Conservation (phyloP, 139 green algal genomes). For the Zygnema circumcarinatum region DNA sequence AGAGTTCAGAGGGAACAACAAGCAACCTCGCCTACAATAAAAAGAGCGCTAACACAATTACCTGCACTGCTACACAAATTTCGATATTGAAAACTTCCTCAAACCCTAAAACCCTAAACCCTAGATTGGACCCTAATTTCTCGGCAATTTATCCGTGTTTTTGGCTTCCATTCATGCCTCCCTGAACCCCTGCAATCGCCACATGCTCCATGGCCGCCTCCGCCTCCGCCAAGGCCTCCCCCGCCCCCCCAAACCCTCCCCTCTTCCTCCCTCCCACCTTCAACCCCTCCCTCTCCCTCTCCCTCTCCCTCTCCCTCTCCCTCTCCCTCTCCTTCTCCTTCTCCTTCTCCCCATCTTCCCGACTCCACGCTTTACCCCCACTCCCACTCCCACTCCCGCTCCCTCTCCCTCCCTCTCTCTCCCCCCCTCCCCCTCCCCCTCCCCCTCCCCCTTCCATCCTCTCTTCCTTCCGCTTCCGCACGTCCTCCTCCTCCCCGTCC, state of each 20-base stretch:
- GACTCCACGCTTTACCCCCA: background rate
- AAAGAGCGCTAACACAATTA: no score
- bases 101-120: background rate
- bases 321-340: background rate
- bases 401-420: background rate
- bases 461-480: constrained; percentile 36
- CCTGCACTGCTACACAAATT: no score
- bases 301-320: background rate
- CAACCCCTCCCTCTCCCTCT: background rate
- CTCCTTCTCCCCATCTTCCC: background rate
- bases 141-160: constrained; percentile 39
- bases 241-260: background rate
- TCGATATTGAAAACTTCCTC: background rate
- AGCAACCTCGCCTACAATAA: no score
- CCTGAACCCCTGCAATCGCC: background rate
- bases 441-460: constrained; percentile 19
- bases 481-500: constrained; percentile 12
- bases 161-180: constrained; percentile 7
- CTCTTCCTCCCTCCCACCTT: background rate
- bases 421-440: background rate
- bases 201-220: background rate
- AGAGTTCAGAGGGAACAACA: no score
- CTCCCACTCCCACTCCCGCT: constrained; percentile 12
- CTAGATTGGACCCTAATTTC: background rate
- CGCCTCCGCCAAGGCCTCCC: background rate